Conservation (phyloP, 805 yeast genomes). For the Sugiyamaella americana region DNA sequence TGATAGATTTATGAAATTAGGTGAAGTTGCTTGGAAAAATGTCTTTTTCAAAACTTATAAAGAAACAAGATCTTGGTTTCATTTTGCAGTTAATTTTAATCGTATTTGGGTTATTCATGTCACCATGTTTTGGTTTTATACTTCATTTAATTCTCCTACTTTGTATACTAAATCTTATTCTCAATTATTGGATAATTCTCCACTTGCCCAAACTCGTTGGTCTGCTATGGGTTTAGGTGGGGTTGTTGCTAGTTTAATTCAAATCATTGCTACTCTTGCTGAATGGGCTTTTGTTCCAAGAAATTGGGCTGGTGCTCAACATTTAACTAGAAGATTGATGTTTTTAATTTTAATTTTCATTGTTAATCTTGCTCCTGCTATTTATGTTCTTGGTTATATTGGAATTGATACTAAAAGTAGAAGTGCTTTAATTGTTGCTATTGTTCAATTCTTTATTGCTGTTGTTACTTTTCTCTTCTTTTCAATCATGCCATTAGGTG, state of each 20-base stretch:
- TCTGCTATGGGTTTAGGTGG: conserved; percentile 93
- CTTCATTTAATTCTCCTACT: conserved; percentile 87
- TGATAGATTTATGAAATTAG: conserved; percentile 83
- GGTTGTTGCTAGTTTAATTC: conserved; percentile 72
- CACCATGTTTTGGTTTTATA: conserved; percentile 89
- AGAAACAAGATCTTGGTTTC: conserved; percentile 97
- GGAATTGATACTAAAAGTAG: conserved; percentile 35
- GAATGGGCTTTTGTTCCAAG: conserved; percentile 98
- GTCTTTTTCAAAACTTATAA: conserved; percentile 94
- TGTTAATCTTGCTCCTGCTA: conserved; percentile 76
- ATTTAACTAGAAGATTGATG: conserved; percentile 78
- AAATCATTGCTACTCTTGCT: conserved; percentile 77
- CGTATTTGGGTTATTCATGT: conserved; percentile 97
- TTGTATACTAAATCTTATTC: conserved; percentile 81
- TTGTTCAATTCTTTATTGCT: conserved; percentile 86
- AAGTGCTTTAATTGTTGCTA: conserved; percentile 26
- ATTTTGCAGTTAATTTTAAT: conserved; percentile 87
- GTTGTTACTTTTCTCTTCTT: conserved; percentile 78
- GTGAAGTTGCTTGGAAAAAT: conserved; percentile 87
- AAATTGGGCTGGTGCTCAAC: conserved; percentile 99
- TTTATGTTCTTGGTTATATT: conserved; percentile 58
- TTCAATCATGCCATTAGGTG: conserved; percentile 94
- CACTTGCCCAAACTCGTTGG: conserved; percentile 89
- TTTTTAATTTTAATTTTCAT: conserved; percentile 61
- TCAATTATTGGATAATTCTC: conserved; percentile 77